Evolutionary conservation across 2,329 filamentous ascomycete genomes (phyloP).

Genomic region (Exophiala dermatitidis): DNA sequence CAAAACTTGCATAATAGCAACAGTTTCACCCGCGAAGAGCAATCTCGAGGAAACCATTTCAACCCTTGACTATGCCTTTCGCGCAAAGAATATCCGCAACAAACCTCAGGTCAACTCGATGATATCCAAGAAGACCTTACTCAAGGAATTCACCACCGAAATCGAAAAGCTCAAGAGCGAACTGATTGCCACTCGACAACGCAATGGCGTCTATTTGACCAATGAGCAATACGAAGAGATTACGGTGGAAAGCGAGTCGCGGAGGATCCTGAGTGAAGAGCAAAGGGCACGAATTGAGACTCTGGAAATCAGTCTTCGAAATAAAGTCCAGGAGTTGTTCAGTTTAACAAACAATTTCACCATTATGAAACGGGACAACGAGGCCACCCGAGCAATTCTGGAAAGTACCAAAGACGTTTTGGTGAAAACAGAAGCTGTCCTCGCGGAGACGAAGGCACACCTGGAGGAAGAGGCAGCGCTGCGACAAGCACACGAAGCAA

Average conservation of each 20-base stretch:
- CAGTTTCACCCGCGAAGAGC: slow-evolving; percentile 85
- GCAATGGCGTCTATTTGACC: slow-evolving; percentile 90
- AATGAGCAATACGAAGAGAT: slow-evolving; percentile 86
- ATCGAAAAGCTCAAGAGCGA: slow-evolving; percentile 94
- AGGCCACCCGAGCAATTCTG: slow-evolving; percentile 62
- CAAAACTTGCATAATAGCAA: slow-evolving; percentile 98
- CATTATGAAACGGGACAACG: slow-evolving; percentile 81
- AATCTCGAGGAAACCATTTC: slow-evolving; percentile 98
- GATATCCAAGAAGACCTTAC: slow-evolving; percentile 84
- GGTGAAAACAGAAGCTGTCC: slow-evolving; percentile 78
- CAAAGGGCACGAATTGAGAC: slow-evolving; percentile 87
- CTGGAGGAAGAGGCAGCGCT: slow-evolving; percentile 73
- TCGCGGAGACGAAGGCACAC: slow-evolving; percentile 66
- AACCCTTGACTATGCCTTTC: slow-evolving; percentile 93
- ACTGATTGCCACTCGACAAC: slow-evolving; percentile 81
- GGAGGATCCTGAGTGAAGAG: slow-evolving; percentile 84
- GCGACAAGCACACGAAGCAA: slow-evolving; percentile 76
- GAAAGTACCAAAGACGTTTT: slow-evolving; percentile 75
- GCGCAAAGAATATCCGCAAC: slow-evolving; percentile 97
- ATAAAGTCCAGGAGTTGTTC: slow-evolving; percentile 90
- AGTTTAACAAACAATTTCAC: slow-evolving; percentile 80
- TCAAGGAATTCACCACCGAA: slow-evolving; percentile 82
- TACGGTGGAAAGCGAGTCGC: slow-evolving; percentile 83
- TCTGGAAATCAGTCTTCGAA: slow-evolving; percentile 80
- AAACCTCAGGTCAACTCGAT: slow-evolving; percentile 92